Conservation (phyloP, 2,329 filamentous ascomycete species). For the Fusarium pseudoanthophilum region DNA sequence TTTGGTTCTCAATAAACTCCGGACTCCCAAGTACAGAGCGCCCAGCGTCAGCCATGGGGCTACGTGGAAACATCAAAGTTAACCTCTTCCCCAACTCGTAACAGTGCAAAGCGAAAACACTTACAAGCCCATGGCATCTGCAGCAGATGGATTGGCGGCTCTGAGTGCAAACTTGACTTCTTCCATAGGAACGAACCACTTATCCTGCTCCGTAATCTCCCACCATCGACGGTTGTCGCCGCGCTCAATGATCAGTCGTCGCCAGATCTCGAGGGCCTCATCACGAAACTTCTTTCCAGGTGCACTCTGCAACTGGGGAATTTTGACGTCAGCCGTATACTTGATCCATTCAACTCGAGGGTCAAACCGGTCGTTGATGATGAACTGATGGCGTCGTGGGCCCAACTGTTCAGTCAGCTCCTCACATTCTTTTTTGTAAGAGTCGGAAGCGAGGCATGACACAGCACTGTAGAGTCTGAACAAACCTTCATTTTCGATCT, state of each 20-base stretch:
- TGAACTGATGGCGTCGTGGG: conserved; percentile 9
- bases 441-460: neutral
- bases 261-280: neutral
- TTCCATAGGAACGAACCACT: neutral
- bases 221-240: conserved; percentile 1
- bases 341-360: conserved; percentile 18
- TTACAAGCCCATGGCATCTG: neutral
- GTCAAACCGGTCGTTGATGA: conserved; percentile 1
- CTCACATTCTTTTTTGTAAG: neutral
- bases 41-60: neutral
- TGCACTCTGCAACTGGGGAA: neutral
- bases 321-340: neutral
- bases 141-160: neutral
- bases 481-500: neutral
- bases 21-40: neutral
- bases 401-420: neutral
- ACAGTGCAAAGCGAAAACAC: neutral
- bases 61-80: neutral
- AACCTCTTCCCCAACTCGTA: accelerated
- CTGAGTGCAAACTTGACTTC: neutral
- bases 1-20: too few species aligned
- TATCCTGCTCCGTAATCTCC: neutral
- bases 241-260: neutral
- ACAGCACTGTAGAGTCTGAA: conserved; percentile 10
- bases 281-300: neutral